A percentile compares a stretch with the other conserved stretches of the same genome.
Evolutionary conservation across 352 stramenopile genomes (phyloP).

Genomic region (Phytophthora pinifolia): DNA sequence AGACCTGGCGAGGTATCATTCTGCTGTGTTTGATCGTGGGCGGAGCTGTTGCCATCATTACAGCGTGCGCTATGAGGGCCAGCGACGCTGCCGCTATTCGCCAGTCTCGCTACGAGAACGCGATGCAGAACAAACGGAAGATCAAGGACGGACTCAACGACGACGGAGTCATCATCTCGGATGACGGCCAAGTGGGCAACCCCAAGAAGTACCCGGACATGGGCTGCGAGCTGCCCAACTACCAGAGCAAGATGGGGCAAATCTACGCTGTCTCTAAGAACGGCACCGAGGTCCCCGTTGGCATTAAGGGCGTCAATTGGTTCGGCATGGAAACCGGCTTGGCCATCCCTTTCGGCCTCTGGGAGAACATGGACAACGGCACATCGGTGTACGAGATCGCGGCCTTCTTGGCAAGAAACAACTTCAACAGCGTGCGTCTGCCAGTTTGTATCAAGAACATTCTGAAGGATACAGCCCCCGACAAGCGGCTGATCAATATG

Average conservation of each 20-base stretch:
- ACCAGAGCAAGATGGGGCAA: slow-evolving; percentile 55
- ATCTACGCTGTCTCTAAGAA: slow-evolving; percentile 49
- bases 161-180: slow-evolving; percentile 35
- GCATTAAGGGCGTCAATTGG: slow-evolving; percentile 72
- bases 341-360: slow-evolving; percentile 60
- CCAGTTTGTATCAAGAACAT: slow-evolving; percentile 62
- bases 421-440: slow-evolving; percentile 64
- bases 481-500: slow-evolving; percentile 50
- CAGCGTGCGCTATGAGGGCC: slow-evolving; percentile 30
- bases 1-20: slow-evolving; percentile 58
- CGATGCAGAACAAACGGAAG: slow-evolving; percentile 19
- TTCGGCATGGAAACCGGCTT: slow-evolving; percentile 71
- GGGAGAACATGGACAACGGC: slow-evolving; percentile 73
- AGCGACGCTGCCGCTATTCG: slow-evolving; percentile 19
- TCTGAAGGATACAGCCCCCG: slow-evolving; percentile 38
- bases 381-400: slow-evolving; percentile 72
- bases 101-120: slow-evolving; percentile 34
- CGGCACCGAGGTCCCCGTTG: slow-evolving; percentile 49
- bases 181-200: slow-evolving; percentile 53
- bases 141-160: slow-evolving; percentile 43
- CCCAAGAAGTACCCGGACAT: slow-evolving; percentile 48
- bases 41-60: slow-evolving; percentile 46
- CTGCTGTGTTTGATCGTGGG: slow-evolving; percentile 46
- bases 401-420: slow-evolving; percentile 60
- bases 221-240: slow-evolving; percentile 52